phyloP scores from a whole-genome alignment of 768 basidiomycete genomes.

The Psilocybe azurescens region DNA sequence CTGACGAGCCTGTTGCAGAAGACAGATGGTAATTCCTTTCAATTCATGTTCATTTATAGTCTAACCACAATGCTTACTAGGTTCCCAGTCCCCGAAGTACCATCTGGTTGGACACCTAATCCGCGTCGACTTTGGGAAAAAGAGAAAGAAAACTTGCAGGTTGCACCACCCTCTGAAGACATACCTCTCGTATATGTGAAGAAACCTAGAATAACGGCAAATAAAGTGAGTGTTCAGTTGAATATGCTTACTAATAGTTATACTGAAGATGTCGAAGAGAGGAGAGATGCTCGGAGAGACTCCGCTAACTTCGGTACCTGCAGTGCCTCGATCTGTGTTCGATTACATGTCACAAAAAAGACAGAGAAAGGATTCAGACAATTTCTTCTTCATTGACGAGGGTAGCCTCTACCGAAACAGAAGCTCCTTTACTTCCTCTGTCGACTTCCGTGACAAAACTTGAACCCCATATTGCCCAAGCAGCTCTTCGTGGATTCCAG shows the following conservation, averaged over 20 bases:
- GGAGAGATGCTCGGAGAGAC: slow-evolving; percentile 86
- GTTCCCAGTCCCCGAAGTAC: slow-evolving; percentile 86
- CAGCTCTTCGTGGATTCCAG: slow-evolving; percentile 88
- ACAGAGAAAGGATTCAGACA: slow-evolving; percentile 81
- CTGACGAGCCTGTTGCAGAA: slow-evolving; percentile 68
- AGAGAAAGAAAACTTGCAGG: slow-evolving; percentile 52
- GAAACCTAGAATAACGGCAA: slow-evolving; percentile 59
- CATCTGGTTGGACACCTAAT: slow-evolving; percentile 84
- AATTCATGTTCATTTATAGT: background rate
- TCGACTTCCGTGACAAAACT: slow-evolving; percentile 52
- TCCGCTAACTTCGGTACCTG: slow-evolving; percentile 63
- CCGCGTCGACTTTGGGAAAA: slow-evolving; percentile 75
- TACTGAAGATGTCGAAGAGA: slow-evolving; percentile 54
- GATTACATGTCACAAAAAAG: slow-evolving; percentile 95
- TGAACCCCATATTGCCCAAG: slow-evolving; percentile 82
- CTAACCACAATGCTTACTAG: slow-evolving; percentile 39
- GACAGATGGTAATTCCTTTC: slow-evolving; percentile 64
- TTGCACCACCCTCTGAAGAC: slow-evolving; percentile 24
- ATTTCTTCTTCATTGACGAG: slow-evolving; percentile 45
- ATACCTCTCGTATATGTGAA: slow-evolving; percentile 57
- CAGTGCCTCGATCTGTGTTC: slow-evolving; percentile 83
- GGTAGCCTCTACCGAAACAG: slow-evolving; percentile 14
- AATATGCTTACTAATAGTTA: slow-evolving; percentile 1
- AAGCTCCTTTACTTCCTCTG: slow-evolving; percentile 26
- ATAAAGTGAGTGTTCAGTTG: slow-evolving; percentile 59